phyloP scores from a whole-genome alignment of 2,329 filamentous ascomycete species.

The Metarhizium humberi region DNA sequence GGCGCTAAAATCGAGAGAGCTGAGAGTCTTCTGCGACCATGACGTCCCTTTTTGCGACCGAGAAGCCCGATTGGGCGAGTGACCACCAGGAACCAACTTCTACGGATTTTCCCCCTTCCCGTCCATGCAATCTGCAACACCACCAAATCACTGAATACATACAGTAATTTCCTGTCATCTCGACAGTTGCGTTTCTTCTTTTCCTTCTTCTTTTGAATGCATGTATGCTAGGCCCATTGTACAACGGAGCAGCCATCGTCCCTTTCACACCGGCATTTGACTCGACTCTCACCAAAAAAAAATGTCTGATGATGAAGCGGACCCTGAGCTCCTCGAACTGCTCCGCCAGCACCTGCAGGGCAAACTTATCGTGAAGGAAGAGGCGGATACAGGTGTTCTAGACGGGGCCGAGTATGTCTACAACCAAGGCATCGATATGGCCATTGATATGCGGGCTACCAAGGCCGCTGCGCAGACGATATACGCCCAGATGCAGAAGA shows the following conservation, averaged over 20 bases:
- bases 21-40: neutral
- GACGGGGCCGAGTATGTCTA: slow-evolving; percentile 77
- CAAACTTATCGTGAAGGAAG: slow-evolving; percentile 41
- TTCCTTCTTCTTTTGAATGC: neutral
- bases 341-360: slow-evolving; percentile 70
- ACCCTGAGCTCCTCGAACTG: slow-evolving; percentile 78
- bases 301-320: slow-evolving; percentile 90
- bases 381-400: slow-evolving; percentile 74
- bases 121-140: too few relatives aligned
- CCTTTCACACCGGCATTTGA: neutral
- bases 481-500: slow-evolving; percentile 72
- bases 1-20: neutral
- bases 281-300: neutral
- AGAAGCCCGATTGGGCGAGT: neutral
- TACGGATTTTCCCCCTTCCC: neutral
- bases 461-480: slow-evolving; percentile 76
- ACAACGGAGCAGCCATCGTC: neutral
- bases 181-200: neutral
- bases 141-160: neutral
- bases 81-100: neutral
- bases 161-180: neutral
- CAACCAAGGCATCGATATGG: slow-evolving; percentile 88
- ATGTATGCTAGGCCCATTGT: neutral
- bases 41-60: neutral
- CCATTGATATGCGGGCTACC: slow-evolving; percentile 72